phyloP scores from a whole-genome alignment of 1,139 yeast species.

The Candida sp. region DNA sequence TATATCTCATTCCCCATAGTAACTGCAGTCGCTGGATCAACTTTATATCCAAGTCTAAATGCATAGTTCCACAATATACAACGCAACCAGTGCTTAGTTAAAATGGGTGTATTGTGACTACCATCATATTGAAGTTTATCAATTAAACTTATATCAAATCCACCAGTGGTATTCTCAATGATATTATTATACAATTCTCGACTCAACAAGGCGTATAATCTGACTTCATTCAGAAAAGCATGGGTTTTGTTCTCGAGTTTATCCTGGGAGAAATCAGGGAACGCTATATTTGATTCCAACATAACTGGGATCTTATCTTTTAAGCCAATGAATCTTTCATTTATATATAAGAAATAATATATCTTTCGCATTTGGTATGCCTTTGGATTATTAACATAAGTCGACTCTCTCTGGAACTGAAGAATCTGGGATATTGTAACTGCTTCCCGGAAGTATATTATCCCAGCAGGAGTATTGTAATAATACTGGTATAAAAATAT shows the following conservation, averaged over 20 bases:
- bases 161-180: neutral
- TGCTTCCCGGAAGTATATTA: constrained; percentile 31
- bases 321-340: constrained; percentile 32
- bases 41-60: neutral
- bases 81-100: neutral
- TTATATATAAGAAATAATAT: constrained; percentile 28
- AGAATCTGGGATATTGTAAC: constrained; percentile 37
- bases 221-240: neutral
- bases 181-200: neutral
- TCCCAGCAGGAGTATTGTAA: constrained; percentile 25
- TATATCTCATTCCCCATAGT: neutral
- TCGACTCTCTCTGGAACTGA: constrained; percentile 30
- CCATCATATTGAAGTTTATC: neutral
- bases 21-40: neutral
- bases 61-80: neutral
- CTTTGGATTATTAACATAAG: constrained; percentile 21
- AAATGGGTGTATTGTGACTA: neutral
- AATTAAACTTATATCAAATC: neutral
- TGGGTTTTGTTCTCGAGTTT: neutral
- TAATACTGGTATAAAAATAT: constrained; percentile 39
- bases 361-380: constrained; percentile 26
- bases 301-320: constrained; percentile 23
- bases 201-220: neutral
- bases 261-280: neutral
- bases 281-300: constrained; percentile 6